Evolutionary conservation across 805 yeast genomes (phyloP).

Genomic region (Starmerella riodocensis): DNA sequence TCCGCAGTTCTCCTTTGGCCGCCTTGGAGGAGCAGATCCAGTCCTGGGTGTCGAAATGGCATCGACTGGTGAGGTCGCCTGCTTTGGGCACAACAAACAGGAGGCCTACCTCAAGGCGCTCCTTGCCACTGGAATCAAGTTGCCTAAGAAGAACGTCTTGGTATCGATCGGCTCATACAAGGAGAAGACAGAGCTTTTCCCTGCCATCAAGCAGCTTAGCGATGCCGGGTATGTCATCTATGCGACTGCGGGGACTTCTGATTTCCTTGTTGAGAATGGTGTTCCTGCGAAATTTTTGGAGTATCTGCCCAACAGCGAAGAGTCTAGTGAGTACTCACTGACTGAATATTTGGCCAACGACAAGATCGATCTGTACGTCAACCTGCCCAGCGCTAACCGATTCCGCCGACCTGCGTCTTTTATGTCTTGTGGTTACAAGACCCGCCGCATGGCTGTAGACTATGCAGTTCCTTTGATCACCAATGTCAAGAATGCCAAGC

Average conservation of each 20-base stretch:
- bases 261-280: conserved; percentile 87
- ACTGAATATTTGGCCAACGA: conserved; percentile 94
- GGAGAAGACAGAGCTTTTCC: conserved; percentile 87
- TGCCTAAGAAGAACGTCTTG: conserved; percentile 89
- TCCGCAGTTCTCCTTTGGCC: conserved; percentile 93
- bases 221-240: conserved; percentile 80
- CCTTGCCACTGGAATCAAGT: conserved; percentile 85
- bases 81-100: conserved; percentile 89
- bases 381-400: conserved; percentile 91
- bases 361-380: conserved; percentile 89
- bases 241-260: conserved; percentile 99
- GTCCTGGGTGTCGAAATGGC: conserved; percentile 98
- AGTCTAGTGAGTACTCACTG: conserved; percentile 86
- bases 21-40: conserved; percentile 96
- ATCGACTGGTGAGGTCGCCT: conserved; percentile 96
- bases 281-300: conserved; percentile 92
- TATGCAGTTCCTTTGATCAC: conserved; percentile 95
- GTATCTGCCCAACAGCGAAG: conserved; percentile 58
- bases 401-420: conserved; percentile 98
- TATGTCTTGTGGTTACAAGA: conserved; percentile 91
- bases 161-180: conserved; percentile 92
- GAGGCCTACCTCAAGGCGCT: conserved; percentile 94
- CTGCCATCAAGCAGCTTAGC: conserved; percentile 66
- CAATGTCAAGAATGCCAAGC: conserved; percentile 92
- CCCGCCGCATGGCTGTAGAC: conserved; percentile 99